Evolutionary conservation across 2,329 filamentous ascomycete species (phyloP), one percentile per base, ranked within the genome.

Genomic region (Xylaria sp.): DNA sequence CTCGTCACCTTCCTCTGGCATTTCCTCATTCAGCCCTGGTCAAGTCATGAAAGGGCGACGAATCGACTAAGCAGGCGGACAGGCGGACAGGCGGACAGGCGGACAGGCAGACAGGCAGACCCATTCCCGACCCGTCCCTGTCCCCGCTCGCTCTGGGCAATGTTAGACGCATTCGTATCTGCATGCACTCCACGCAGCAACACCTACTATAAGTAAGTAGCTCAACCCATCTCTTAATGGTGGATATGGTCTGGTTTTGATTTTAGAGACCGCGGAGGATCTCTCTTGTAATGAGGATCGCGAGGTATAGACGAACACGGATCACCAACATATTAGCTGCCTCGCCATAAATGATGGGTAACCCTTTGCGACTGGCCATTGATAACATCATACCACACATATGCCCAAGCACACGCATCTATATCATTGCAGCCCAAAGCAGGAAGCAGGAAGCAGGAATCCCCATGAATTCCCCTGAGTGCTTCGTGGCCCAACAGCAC

Each of bases 121-220:
- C 48, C 8, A 29, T 29, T 51, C 23, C 48, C 51, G 16, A 18
- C 29, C 16, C 40, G 18, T 35, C 40, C 18, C 54, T 21, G 60
- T 47, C 54, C 51, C 37, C 47, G 60, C 60, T 50, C 16, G 18
- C 48, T 55, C 48, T 47, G 32, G 6, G 13, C 27, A 32, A 55
- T n/a, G 50, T 12, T 29, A 3, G 37, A 48, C 55, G 47, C 60
- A 48, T 64, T 60, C 55, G 60, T 68, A 59, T 67, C 64, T 54
- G 40, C 63, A 65, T 53, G 57, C 48, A 47, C 55, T 55, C 55
- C 48, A n/a, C 62, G 44, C 25, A 54, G 21, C 25, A 51, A 37
- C 40, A 54, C 37, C 47, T 48, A 58, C 42, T n/a, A n/a, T 16
- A n/a, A 5, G 23, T 35, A 35, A 35, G 32, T 35, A 35, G 10